These are phyloP conservation scores for Ascochyta viciae-villosae DNA, from an alignment of 2,329 filamentous ascomycete genomes.

Conservation along the genomic window DNA sequence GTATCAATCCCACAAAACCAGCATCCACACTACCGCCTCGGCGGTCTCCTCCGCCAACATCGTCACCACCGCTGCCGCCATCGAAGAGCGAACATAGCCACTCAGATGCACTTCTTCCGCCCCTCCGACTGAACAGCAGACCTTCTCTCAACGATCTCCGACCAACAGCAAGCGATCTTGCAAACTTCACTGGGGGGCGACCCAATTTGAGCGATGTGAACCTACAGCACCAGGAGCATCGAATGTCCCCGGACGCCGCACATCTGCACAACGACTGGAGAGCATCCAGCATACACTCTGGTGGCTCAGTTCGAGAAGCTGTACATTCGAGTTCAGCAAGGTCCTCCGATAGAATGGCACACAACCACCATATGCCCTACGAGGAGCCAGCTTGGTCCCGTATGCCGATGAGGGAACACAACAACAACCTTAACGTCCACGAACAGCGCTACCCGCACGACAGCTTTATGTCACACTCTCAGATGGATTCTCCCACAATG, in stretches of 20 bases:
- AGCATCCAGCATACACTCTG: conserved; percentile 32
- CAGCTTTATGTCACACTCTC: conserved; percentile 14
- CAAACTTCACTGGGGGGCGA: not conserved
- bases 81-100: conserved; percentile 21
- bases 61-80: conserved; percentile 37
- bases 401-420: conserved; percentile 28
- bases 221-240: conserved; percentile 16
- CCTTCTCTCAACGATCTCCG: conserved; percentile 26
- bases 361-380: conserved; percentile 26
- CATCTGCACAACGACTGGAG: not conserved
- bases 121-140: conserved; percentile 16
- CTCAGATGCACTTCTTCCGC: not conserved
- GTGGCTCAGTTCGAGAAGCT: conserved; percentile 9
- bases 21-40: conserved; percentile 27
- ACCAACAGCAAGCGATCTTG: conserved; percentile 7
- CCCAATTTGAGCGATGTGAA: conserved; percentile 17
- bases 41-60: conserved; percentile 38
- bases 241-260: not conserved
- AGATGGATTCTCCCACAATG: conserved; percentile 22
- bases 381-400: conserved; percentile 27
- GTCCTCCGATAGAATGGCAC: conserved; percentile 19
- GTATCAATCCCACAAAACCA: conserved; percentile 49
- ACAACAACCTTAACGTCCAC: conserved; percentile 26
- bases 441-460: conserved; percentile 28
- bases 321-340: not conserved